Conservation (phyloP, 768 basidiomycete species). For the Mycena vulgaris region DNA sequence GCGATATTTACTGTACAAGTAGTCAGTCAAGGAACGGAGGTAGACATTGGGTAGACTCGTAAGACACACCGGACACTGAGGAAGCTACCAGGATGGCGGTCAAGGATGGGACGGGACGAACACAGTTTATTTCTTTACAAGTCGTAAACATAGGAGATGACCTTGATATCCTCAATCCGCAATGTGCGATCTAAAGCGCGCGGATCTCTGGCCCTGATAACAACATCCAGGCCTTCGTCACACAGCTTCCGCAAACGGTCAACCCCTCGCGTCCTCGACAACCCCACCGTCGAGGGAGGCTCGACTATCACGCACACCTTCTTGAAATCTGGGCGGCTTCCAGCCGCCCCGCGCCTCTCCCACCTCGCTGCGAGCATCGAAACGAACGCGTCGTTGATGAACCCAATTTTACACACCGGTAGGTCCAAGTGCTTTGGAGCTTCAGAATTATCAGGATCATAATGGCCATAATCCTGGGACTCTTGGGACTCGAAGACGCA, state of each 20-base stretch:
- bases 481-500: neutral
- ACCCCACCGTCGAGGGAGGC: slow-evolving; percentile 13
- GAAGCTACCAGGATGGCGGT: too few relatives aligned
- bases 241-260: slow-evolving; percentile 17
- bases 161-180: neutral
- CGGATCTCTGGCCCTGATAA: slow-evolving; percentile 13
- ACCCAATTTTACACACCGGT: neutral
- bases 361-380: slow-evolving; percentile 21
- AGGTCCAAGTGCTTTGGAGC: neutral
- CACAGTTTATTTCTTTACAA: neutral
- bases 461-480: too few relatives aligned
- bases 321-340: neutral
- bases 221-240: slow-evolving; percentile 26
- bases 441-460: too few relatives aligned
- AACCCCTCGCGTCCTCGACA: slow-evolving; percentile 18
- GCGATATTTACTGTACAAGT: too few relatives aligned
- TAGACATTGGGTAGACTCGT: too few relatives aligned
- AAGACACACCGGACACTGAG: too few relatives aligned
- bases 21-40: too few relatives aligned
- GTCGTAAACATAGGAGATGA: slow-evolving; percentile 16
- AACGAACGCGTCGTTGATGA: slow-evolving; percentile 24
- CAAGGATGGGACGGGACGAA: too few relatives aligned
- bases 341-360: neutral
- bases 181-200: neutral
- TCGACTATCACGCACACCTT: slow-evolving; percentile 9